phyloP scores from a whole-genome alignment of 73 alveolate species.

The Paraurostyla sp. region DNA sequence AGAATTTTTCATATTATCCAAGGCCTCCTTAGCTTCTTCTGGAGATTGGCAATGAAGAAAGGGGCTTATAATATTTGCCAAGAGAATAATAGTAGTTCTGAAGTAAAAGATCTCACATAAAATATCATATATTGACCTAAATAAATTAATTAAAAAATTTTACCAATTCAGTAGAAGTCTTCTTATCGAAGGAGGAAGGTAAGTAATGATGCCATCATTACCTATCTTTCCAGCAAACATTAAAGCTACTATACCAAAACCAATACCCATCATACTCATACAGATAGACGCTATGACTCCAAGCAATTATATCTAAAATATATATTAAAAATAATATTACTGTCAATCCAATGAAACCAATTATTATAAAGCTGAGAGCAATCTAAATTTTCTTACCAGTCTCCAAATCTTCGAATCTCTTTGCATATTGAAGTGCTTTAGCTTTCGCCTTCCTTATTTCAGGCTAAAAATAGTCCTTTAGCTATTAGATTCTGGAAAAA shows the following conservation, averaged over 20 bases:
- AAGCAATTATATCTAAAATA: background rate
- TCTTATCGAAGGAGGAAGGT: background rate
- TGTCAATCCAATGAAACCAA: background rate
- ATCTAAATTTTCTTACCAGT: background rate
- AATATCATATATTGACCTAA: slow-evolving; percentile 20
- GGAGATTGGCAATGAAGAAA: background rate
- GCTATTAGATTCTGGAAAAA: too few species aligned
- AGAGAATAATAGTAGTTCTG: background rate
- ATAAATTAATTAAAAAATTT: background rate
- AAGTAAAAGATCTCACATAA: slow-evolving; percentile 3
- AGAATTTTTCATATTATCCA: slow-evolving; percentile 1
- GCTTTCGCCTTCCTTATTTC: background rate
- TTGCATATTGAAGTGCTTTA: background rate
- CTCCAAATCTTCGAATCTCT: background rate
- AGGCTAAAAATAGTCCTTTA: too few species aligned
- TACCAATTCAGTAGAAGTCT: slow-evolving; percentile 15
- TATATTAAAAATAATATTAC: background rate
- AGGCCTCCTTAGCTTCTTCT: slow-evolving; percentile 16
- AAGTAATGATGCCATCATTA: background rate
- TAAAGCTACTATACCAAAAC: background rate
- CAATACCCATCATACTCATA: background rate
- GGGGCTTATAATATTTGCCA: background rate
- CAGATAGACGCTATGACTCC: background rate
- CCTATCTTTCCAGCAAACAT: background rate
- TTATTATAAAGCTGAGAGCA: background rate